Evolutionary conservation across 2,329 filamentous ascomycete species (phyloP), one percentile per base, ranked within the genome.

Genomic region (Pleoardoris graminearum): DNA sequence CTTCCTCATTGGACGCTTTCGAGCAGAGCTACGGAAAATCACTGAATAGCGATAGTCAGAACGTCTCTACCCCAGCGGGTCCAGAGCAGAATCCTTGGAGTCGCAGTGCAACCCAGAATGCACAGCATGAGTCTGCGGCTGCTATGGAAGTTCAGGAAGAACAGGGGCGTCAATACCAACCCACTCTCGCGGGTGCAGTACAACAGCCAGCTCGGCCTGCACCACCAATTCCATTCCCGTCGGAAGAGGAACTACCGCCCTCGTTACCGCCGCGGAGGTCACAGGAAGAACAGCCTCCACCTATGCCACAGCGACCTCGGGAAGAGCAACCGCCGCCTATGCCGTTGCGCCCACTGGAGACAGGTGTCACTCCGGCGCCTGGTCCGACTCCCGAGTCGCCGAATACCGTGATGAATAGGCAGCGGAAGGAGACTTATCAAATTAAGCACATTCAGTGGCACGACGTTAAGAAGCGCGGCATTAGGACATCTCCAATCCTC

Each of bases 381-480:
- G 50, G 52, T 2, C 50, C 63, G 7, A 68, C 63, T 8, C 58
- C 69, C 2, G 75, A 78, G 46, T 76, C 75, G 3, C 74, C 77
- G 3, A 68, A 66, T 7, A 73, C 75, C 3, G 62, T 57, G 14
- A 73, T 75, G 55, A 73, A 72, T 50, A 62, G 68, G 49, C 80
- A 85, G 59, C 74, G 81, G 55, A 80, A 79, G 51, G 91, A 97
- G 72, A 94, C 91, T 0, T 97, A 99, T 65, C 88, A 91, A 50
- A 92, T 97, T 70, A 95, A 96, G 69, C 91, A 92, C 54, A 87
- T 97, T 56, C 86, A 84, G 55, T 97, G 93, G 92, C 80, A 86
- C 54, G 90, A 97, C 69, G 74, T 79, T 2, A 82, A 70, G 10
- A 78, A 81, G 0, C 70, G 79, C 1, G 79, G 82, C n/a, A 84